Evolutionary conservation across 225 moss, liverwort and hornwort genomes (phyloP).

Genomic region (Ulota crispa): DNA sequence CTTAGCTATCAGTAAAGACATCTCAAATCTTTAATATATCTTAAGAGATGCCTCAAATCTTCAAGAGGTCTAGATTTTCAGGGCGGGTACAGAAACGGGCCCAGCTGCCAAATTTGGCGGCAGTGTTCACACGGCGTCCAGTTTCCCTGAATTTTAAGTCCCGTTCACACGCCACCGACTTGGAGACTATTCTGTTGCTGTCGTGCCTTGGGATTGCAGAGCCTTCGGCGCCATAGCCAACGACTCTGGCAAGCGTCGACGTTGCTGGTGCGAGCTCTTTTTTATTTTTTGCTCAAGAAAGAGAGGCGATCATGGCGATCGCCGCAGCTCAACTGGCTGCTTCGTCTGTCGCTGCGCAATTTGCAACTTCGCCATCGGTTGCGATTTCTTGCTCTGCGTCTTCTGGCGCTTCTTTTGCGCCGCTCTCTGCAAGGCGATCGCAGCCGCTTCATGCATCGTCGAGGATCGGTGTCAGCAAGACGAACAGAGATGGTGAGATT

Average conservation of each 20-base stretch:
- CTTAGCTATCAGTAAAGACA: no score
- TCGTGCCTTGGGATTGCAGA: neutral
- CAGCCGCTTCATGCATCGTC: neutral
- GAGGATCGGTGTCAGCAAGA: constrained; percentile 1
- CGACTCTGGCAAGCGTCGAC: neutral
- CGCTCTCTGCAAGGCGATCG: constrained; percentile 13
- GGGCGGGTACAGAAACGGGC: no score
- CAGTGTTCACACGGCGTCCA: neutral
- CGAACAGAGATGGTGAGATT: constrained; percentile 16
- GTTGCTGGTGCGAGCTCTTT: neutral
- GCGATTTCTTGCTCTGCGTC: neutral
- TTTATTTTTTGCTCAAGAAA: neutral
- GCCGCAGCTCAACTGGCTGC: constrained; percentile 19
- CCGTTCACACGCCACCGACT: constrained; percentile 1
- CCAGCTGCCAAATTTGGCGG: neutral
- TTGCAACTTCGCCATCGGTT: neutral
- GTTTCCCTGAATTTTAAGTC: fast-evolving
- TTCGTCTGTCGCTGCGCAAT: constrained; percentile 5
- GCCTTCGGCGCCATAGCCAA: constrained; percentile 30
- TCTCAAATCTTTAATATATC: no score
- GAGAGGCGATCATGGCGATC: constrained; percentile 34
- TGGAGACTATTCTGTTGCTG: neutral
- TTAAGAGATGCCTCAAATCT: no score
- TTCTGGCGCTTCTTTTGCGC: constrained; percentile 23
- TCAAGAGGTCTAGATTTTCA: no score